phyloP scores from a whole-genome alignment of 192 early-diverging fungal species.

The Haplosporangium gracile region DNA sequence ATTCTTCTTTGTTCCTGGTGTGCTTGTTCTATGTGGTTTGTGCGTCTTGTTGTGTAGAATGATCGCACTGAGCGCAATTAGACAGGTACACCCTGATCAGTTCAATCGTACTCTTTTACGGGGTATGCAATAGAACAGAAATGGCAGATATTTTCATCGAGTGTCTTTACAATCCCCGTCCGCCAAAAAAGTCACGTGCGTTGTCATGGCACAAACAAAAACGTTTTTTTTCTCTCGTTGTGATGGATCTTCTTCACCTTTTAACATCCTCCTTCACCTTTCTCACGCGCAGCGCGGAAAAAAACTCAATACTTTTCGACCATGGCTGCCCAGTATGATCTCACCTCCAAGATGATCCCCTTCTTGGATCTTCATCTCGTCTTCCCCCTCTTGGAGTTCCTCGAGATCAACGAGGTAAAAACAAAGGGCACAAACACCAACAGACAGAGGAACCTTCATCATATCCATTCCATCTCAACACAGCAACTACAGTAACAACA shows the following conservation, averaged over 20 bases:
- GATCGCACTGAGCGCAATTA: no score
- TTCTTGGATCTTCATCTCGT: slow-evolving; percentile 95
- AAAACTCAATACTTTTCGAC: slow-evolving; percentile 17
- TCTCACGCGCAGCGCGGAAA: slow-evolving; percentile 19
- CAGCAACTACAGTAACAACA: neutral
- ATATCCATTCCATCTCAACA: neutral
- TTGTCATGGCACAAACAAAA: neutral
- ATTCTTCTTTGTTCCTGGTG: no score
- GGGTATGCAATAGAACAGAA: no score
- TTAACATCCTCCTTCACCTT: neutral
- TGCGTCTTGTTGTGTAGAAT: no score
- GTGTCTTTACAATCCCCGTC: neutral
- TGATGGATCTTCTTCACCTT: slow-evolving; percentile 1
- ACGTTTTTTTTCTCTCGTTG: neutral
- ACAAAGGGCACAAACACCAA: neutral
- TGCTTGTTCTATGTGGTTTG: no score
- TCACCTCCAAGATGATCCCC: slow-evolving; percentile 85
- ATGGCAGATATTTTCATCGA: no score
- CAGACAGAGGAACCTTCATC: neutral
- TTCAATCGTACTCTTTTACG: no score
- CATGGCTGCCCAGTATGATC: slow-evolving; percentile 78
- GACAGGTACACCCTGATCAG: no score
- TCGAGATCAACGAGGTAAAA: slow-evolving; percentile 80
- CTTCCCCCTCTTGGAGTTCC: slow-evolving; percentile 91
- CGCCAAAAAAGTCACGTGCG: neutral